Conservation (phyloP, 257 asterid species). For the Solanum clarkiae region DNA sequence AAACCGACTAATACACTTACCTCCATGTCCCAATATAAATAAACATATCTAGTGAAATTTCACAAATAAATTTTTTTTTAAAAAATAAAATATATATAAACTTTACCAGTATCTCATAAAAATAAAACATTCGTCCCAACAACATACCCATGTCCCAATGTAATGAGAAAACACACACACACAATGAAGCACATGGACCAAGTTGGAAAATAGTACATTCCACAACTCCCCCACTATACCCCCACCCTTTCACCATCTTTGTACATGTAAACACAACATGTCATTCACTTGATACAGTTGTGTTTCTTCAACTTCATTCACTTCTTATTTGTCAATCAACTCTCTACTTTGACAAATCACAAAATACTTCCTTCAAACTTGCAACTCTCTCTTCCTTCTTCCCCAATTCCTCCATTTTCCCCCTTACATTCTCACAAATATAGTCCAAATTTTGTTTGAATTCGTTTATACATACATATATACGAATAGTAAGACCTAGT, state of each 20-base stretch:
- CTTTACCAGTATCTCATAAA: no score
- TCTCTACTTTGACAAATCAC: neutral
- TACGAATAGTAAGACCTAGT: neutral
- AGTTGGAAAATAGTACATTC: neutral
- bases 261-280: neutral
- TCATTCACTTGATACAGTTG: neutral
- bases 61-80: fast-evolving
- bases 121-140: no score
- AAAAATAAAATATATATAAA: no score
- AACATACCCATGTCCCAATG: no score
- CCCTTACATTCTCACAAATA: neutral
- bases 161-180: neutral
- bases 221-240: neutral
- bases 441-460: neutral
- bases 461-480: neutral
- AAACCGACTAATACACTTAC: no score
- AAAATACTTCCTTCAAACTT: neutral
- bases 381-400: neutral
- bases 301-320: neutral
- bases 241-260: neutral
- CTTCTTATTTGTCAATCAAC: neutral
- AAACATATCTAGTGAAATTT: no score
- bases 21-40: no score
- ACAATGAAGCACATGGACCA: neutral
- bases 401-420: neutral